A percentile compares a stretch with the other conserved stretches of the same genome.
Evolutionary conservation across 1,284 basidiomycete species (phyloP).

Genomic region (Puccinia polysora): DNA sequence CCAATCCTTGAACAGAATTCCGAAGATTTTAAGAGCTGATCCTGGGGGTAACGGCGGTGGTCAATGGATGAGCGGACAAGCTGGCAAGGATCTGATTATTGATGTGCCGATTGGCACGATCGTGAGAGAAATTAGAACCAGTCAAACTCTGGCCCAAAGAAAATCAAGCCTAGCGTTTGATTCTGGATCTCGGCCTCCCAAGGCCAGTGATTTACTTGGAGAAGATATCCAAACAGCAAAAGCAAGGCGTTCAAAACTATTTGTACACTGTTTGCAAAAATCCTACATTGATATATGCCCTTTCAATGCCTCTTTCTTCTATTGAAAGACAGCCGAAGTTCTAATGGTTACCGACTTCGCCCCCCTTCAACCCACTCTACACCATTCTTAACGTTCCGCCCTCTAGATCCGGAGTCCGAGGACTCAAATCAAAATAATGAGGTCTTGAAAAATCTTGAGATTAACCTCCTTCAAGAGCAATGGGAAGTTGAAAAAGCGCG

Average conservation of each 20-base stretch:
- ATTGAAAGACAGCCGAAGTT: neutral
- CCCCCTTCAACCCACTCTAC: neutral
- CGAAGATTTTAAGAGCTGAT: slow-evolving; percentile 64
- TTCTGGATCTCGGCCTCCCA: slow-evolving; percentile 53
- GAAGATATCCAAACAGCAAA: slow-evolving; percentile 59
- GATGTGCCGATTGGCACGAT: slow-evolving; percentile 82
- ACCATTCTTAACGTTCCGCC: neutral
- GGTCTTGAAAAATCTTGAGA: slow-evolving; percentile 29
- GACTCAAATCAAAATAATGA: slow-evolving; percentile 40
- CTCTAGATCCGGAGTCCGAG: slow-evolving; percentile 39
- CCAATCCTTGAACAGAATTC: slow-evolving; percentile 69
- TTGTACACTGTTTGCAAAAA: slow-evolving; percentile 44
- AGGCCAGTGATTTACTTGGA: slow-evolving; percentile 58
- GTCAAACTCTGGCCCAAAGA: slow-evolving; percentile 65
- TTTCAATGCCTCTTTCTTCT: neutral
- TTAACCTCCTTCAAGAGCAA: slow-evolving; percentile 38
- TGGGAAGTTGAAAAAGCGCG: slow-evolving; percentile 45
- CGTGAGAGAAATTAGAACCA: slow-evolving; percentile 65
- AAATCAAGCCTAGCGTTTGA: slow-evolving; percentile 56
- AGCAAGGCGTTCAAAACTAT: slow-evolving; percentile 62
- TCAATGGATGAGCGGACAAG: slow-evolving; percentile 74
- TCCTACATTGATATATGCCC: neutral
- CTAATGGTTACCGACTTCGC: neutral
- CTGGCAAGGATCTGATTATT: slow-evolving; percentile 67
- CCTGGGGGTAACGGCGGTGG: slow-evolving; percentile 71